phyloP scores from a whole-genome alignment of 768 basidiomycete genomes.

The Paxillus ammoniavirescens region DNA sequence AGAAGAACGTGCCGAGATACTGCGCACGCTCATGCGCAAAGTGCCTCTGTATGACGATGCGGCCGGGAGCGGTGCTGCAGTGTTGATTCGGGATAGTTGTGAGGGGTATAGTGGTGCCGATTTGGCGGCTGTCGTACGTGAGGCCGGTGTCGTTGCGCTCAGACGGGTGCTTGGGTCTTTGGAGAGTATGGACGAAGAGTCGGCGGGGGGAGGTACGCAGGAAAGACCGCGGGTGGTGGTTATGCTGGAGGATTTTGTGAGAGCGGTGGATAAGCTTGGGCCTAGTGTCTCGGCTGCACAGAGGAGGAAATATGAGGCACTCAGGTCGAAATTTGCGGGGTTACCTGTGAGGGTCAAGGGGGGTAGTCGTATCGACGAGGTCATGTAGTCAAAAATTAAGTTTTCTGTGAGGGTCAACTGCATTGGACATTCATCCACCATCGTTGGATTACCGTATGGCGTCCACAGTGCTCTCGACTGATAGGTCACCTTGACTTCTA shows the following conservation, averaged over 20 bases:
- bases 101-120: conserved; percentile 95
- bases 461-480: too few species aligned
- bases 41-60: conserved; percentile 56
- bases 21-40: conserved; percentile 68
- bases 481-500: background rate
- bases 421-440: background rate
- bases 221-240: conserved; percentile 44
- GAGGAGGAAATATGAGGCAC: conserved; percentile 75
- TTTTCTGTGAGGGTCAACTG: too few species aligned
- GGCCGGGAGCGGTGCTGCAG: conserved; percentile 31
- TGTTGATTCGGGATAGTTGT: conserved; percentile 58
- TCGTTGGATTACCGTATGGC: background rate
- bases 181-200: conserved; percentile 50
- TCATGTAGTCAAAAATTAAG: conserved; percentile 1
- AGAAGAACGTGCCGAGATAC: conserved; percentile 78
- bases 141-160: conserved; percentile 86
- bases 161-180: conserved; percentile 65
- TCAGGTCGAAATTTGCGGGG: conserved; percentile 83
- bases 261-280: conserved; percentile 74
- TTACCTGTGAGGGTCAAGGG: conserved; percentile 51
- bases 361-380: conserved; percentile 18
- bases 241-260: conserved; percentile 61
- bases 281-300: conserved; percentile 86
- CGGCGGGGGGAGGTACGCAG: conserved; percentile 8
- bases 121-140: conserved; percentile 81